Percentiles rank a stretch among this genome's conserved stretches.
Conservation (phyloP, 2,329 filamentous ascomycete species). For the Arachnomyces sp. region DNA sequence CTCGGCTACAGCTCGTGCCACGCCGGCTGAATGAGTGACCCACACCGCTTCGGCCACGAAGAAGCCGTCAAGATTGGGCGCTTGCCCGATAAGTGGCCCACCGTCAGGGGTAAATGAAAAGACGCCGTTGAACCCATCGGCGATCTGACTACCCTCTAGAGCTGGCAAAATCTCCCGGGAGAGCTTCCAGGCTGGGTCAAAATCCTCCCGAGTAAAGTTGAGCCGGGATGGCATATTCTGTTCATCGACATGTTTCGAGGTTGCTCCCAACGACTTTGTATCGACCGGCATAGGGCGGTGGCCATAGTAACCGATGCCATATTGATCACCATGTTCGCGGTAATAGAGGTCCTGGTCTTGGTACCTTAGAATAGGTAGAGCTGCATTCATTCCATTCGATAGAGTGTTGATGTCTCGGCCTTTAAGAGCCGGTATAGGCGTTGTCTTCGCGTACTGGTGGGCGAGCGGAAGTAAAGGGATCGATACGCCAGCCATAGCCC, state of each 20-base stretch:
- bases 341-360: slow-evolving; percentile 59
- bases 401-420: slow-evolving; percentile 31
- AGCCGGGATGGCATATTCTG: slow-evolving; percentile 57
- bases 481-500: slow-evolving; percentile 50
- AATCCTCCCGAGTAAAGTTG: slow-evolving; percentile 52
- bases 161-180: slow-evolving; percentile 48
- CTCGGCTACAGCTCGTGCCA: slow-evolving; percentile 53
- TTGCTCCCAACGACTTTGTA: slow-evolving; percentile 46
- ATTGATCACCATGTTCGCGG: slow-evolving; percentile 54
- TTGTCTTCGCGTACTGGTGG: slow-evolving; percentile 58
- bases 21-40: slow-evolving; percentile 58
- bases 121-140: slow-evolving; percentile 56
- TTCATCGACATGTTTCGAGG: slow-evolving; percentile 47
- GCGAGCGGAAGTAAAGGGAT: slow-evolving; percentile 54
- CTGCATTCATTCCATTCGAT: slow-evolving; percentile 41
- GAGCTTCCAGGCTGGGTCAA: slow-evolving; percentile 52
- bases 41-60: slow-evolving; percentile 58
- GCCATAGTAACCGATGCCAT: slow-evolving; percentile 57
- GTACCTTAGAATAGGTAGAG: slow-evolving; percentile 51
- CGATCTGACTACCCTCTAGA: slow-evolving; percentile 44
- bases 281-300: slow-evolving; percentile 54
- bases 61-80: slow-evolving; percentile 52
- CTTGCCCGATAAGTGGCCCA: slow-evolving; percentile 50
- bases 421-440: slow-evolving; percentile 39
- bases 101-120: slow-evolving; percentile 60